Conservation (phyloP, 805 yeast genomes). For the Yarrowia alimentaria region DNA sequence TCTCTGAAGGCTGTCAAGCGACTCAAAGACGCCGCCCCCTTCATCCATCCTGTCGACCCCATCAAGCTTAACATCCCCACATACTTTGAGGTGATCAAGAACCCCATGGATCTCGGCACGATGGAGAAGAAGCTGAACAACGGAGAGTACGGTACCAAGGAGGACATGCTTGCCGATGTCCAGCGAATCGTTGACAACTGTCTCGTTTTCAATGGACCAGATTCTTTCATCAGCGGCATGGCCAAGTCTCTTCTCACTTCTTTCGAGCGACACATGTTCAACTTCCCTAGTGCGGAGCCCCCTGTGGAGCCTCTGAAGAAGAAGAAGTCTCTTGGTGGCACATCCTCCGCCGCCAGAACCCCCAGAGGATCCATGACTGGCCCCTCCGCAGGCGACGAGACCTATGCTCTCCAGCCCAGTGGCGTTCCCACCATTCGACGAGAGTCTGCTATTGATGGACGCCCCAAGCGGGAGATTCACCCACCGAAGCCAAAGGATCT, state of each 20-base stretch:
- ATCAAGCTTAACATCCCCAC: constrained; percentile 86
- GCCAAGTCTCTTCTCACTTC: constrained; percentile 86
- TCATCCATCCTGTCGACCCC: constrained; percentile 84
- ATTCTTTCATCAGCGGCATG: constrained; percentile 84
- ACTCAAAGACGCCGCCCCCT: constrained; percentile 89
- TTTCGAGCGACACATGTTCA: constrained; percentile 87
- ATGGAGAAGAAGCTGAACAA: constrained; percentile 74
- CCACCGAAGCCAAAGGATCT: constrained; percentile 95
- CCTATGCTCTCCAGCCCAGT: constrained; percentile 42
- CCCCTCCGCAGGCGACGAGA: constrained; percentile 30
- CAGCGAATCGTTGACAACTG: constrained; percentile 83
- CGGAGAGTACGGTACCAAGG: constrained; percentile 70
- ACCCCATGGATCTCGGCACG: constrained; percentile 93
- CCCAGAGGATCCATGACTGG: constrained; percentile 29
- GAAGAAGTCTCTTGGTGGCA: constrained; percentile 18
- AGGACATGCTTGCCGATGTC: constrained; percentile 71
- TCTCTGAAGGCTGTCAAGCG: constrained; percentile 84
- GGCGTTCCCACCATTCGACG: constrained; percentile 68
- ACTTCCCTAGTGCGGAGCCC: constrained; percentile 69
- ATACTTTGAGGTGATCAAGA: constrained; percentile 74
- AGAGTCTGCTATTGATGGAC: constrained; percentile 60
- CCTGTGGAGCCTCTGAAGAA: constrained; percentile 30
- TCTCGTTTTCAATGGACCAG: constrained; percentile 77
- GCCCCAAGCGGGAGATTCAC: constrained; percentile 94
- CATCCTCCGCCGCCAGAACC: constrained; percentile 7